phyloP scores from a whole-genome alignment of 768 basidiomycete genomes.

The Tulasnella sp. region DNA sequence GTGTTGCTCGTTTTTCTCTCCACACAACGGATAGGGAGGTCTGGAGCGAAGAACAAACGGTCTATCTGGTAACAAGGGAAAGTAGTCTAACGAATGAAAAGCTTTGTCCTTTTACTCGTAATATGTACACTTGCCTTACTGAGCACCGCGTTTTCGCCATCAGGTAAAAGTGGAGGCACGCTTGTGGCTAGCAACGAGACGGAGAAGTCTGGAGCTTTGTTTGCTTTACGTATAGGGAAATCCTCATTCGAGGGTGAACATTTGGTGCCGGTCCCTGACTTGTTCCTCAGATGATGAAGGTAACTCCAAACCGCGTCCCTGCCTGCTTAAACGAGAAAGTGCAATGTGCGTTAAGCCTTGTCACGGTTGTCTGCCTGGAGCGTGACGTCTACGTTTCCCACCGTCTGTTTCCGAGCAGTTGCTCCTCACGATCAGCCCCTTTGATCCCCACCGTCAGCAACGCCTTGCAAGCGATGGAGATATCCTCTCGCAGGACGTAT shows the following conservation, averaged over 20 bases:
- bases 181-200: background rate
- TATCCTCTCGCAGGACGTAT: background rate
- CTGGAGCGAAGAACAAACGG: background rate
- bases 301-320: background rate
- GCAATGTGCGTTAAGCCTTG: background rate
- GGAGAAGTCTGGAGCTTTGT: background rate
- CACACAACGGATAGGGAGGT: background rate
- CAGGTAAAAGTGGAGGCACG: background rate
- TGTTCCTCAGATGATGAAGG: no score
- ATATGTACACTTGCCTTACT: background rate
- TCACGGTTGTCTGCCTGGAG: background rate
- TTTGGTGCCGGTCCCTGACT: no score
- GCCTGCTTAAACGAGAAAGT: background rate
- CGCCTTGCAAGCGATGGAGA: background rate
- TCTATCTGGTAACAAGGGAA: background rate
- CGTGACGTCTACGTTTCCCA: background rate
- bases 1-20: background rate
- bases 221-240: background rate
- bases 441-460: background rate
- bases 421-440: background rate
- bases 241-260: background rate
- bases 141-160: background rate
- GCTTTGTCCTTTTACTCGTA: background rate
- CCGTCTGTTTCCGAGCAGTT: background rate
- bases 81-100: background rate